Evolutionary conservation across 257 asterid species (phyloP).

Genomic region (Primulina huaijiensis): DNA sequence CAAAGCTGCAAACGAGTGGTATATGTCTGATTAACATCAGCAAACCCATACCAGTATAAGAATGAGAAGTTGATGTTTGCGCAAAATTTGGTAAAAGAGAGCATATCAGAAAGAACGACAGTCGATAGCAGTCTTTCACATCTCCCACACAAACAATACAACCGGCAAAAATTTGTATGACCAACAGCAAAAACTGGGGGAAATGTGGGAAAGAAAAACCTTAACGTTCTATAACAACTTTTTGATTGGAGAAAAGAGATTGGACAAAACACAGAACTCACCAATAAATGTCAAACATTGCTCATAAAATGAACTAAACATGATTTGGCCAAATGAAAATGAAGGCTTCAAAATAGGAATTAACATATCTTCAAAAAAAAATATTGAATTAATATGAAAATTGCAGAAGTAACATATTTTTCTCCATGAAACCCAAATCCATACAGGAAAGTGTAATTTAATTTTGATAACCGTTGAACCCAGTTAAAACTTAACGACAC

Average conservation of each 20-base stretch:
- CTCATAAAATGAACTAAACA: background rate
- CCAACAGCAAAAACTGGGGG: background rate
- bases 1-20: slow-evolving; percentile 97
- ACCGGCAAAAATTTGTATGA: no score
- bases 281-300: background rate
- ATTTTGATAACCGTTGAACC: background rate
- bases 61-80: slow-evolving; percentile 28
- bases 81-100: slow-evolving; percentile 25
- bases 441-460: background rate
- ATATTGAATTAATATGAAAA: background rate
- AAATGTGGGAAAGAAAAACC: background rate
- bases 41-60: slow-evolving; percentile 47
- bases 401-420: background rate
- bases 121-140: background rate
- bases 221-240: no score
- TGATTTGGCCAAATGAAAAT: background rate
- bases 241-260: background rate
- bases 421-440: background rate
- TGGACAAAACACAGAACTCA: slow-evolving; percentile 2
- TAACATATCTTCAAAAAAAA: no score
- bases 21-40: slow-evolving; percentile 80
- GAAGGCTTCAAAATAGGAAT: background rate
- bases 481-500: background rate
- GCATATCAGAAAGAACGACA: slow-evolving; percentile 15
- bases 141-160: background rate